phyloP scores from a whole-genome alignment of 2,329 filamentous ascomycete genomes.

The Aspergillus udagawae region DNA sequence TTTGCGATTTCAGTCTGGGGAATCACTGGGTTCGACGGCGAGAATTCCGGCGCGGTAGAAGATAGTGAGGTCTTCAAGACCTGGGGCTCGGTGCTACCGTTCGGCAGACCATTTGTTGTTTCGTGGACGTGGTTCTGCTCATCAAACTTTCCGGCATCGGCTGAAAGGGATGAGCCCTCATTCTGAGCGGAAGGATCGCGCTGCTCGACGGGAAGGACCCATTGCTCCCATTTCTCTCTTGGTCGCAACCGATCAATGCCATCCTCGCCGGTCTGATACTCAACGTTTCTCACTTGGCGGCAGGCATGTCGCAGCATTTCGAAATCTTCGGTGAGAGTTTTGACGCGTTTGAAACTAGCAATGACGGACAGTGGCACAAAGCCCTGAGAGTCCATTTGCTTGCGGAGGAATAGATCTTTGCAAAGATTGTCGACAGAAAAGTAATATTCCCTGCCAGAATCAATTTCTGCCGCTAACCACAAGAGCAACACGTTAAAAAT shows the following conservation, averaged over 20 bases:
- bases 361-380: slow-evolving; percentile 80
- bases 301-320: slow-evolving; percentile 72
- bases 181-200: slow-evolving; percentile 71
- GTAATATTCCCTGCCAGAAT: slow-evolving; percentile 75
- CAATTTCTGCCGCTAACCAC: slow-evolving; percentile 19
- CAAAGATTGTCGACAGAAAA: slow-evolving; percentile 94
- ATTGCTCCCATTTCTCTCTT: slow-evolving; percentile 72
- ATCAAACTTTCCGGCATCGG: slow-evolving; percentile 32
- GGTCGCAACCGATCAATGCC: slow-evolving; percentile 73
- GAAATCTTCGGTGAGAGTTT: slow-evolving; percentile 65
- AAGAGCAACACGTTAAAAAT: neutral
- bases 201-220: slow-evolving; percentile 67
- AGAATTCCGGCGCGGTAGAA: slow-evolving; percentile 61
- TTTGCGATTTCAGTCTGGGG: slow-evolving; percentile 32
- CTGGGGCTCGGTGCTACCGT: slow-evolving; percentile 37
- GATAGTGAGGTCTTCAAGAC: slow-evolving; percentile 53
- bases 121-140: slow-evolving; percentile 28
- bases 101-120: slow-evolving; percentile 34
- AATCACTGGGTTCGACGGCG: slow-evolving; percentile 39
- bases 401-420: slow-evolving; percentile 85
- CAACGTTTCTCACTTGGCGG: slow-evolving; percentile 66
- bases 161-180: slow-evolving; percentile 54
- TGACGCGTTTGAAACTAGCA: slow-evolving; percentile 80
- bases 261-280: slow-evolving; percentile 72
- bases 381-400: slow-evolving; percentile 91